Base-by-base conservation (phyloP, 2,329 filamentous ascomycete genomes). In the Fusarium longipes region DNA sequence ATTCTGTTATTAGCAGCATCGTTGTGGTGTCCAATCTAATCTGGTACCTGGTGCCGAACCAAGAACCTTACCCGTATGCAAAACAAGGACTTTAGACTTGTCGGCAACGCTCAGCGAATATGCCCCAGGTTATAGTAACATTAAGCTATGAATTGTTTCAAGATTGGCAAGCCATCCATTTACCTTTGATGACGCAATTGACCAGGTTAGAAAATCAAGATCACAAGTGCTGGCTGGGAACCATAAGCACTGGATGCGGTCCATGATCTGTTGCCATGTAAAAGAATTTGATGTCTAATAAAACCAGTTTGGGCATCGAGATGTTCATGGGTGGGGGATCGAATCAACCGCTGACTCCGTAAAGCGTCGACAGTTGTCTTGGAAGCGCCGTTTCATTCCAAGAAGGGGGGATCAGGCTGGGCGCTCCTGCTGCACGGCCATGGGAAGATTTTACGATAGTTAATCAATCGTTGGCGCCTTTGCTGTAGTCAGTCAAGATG, bases 371-470 rank as follows among this genome's bases (percentile, higher is more conserved):
- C 29, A 12, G 38, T 60, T 43, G 25, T 24, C 42, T 49, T 60
- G 54, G 30, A 51, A 20, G 24, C 18, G 36, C 36, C 17, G 50
- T 68, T 44, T 61, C 40, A 29, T 50, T 38, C 50, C 11, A 25
- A 29, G 22, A 27, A 35, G 32, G 51, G 25, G 36, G 27, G 49
- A 36, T 15, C 24, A 25, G 24, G 53, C 39, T 43, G 40, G 59
- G 30, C 52, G 40, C 15, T 49, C 42, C 25, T 36, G 11, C 57
- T 55, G 51, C 38, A 54, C 56, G 27, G 33, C 39, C 50, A 60
- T 49, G 22, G 35, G 39, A 32, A 30, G 25, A 58, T 64, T 68
- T 68, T 54, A 49, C 43, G 50, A 40, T 49, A n/a, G n/a, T n/a
- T n/a, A n/a, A n/a, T 47, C 38, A 24, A 33, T 24, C 30, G 35